These are phyloP conservation scores for Fraxinus paxiana DNA, from an alignment of 305 asterid genomes.

Conservation along the genomic window DNA sequence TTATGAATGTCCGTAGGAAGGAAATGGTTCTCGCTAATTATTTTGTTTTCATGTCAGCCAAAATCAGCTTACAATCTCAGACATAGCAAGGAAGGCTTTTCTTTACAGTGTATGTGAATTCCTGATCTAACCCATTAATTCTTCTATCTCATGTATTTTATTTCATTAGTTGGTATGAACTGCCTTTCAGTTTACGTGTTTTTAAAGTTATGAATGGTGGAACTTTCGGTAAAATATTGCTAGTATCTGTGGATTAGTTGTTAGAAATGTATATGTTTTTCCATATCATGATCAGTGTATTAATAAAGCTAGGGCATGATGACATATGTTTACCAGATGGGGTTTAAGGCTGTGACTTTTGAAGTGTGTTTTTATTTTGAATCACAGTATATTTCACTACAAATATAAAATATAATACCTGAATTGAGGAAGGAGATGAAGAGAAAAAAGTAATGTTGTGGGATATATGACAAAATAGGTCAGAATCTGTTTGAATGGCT, in stretches of 20 bases:
- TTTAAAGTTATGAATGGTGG: background rate
- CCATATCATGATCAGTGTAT: background rate
- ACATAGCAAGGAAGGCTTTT: conserved; percentile 97
- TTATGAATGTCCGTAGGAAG: background rate
- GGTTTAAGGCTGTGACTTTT: background rate
- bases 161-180: background rate
- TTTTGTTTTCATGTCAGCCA: conserved; percentile 56
- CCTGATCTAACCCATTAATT: background rate
- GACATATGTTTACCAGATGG: background rate
- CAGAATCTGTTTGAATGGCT: no score
- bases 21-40: conserved; percentile 31
- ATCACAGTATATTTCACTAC: background rate
- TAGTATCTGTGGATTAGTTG: background rate
- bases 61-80: conserved; percentile 88
- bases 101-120: conserved; percentile 79
- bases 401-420: background rate
- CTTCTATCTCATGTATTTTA: conserved; percentile 4
- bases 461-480: no score
- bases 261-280: background rate
- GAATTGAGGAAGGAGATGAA: background rate
- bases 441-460: background rate
- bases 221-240: background rate
- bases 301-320: background rate
- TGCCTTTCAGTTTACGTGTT: background rate
- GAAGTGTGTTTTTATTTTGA: background rate